These are phyloP conservation scores for Ceratobasidium sp. DNA, from an alignment of 1,284 basidiomycete species.

Conservation along the genomic window DNA sequence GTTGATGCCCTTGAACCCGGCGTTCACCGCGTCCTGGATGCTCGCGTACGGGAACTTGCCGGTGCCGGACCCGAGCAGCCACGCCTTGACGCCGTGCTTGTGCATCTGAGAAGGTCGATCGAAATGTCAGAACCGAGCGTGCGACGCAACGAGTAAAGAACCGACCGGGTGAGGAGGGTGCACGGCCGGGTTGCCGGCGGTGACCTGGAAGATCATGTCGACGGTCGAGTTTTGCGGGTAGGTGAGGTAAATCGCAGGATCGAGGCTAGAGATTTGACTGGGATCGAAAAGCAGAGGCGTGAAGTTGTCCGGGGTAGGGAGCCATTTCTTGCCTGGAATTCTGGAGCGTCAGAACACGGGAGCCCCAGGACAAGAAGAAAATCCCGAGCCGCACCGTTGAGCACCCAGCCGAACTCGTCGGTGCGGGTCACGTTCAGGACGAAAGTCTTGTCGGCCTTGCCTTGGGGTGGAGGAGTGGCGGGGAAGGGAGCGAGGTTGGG, in stretches of 20 bases:
- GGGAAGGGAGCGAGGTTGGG: constrained; percentile 25
- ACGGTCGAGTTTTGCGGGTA: constrained; percentile 19
- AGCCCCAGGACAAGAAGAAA: neutral
- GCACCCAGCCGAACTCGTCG: constrained; percentile 25
- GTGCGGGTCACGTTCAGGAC: constrained; percentile 11
- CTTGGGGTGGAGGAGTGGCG: constrained; percentile 19
- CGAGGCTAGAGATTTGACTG: neutral
- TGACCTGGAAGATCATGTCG: constrained; percentile 33
- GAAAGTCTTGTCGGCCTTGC: constrained; percentile 21
- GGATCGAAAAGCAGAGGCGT: constrained; percentile 30
- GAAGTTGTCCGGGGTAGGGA: neutral
- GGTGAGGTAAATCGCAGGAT: constrained; percentile 16
- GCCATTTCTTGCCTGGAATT: neutral
- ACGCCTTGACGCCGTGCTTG: constrained; percentile 37
- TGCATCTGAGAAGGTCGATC: constrained; percentile 8
- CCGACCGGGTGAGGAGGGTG: constrained; percentile 12
- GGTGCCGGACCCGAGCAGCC: constrained; percentile 29
- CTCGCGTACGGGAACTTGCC: constrained; percentile 31
- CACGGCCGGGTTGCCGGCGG: constrained; percentile 16
- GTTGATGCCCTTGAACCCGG: constrained; percentile 26
- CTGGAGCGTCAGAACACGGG: neutral
- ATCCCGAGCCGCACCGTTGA: constrained; percentile 8
- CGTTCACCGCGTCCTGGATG: constrained; percentile 24
- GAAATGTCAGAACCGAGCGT: neutral
- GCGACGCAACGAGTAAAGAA: neutral